Conservation (phyloP, 306 rosid genomes). For the cucumber (Cucumis sativus) region DNA sequence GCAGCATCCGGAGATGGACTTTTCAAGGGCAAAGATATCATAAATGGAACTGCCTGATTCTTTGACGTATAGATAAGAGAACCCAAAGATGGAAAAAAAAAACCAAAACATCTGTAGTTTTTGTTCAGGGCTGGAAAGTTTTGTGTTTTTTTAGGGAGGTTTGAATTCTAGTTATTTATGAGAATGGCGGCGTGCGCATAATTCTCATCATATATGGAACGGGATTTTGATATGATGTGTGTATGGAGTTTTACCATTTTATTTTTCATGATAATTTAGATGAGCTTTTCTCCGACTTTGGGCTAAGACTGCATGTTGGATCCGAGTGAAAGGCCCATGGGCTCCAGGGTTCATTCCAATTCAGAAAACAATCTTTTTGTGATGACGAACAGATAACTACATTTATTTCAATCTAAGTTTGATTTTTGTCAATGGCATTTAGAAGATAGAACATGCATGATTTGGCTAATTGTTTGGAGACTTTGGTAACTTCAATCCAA, state of each 20-base stretch:
- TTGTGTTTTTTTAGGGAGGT: not conserved
- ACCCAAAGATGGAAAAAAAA: not conserved
- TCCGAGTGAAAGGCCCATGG: not conserved
- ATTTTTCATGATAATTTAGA: not conserved
- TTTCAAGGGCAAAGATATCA: slow-evolving; percentile 56
- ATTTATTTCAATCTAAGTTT: not conserved
- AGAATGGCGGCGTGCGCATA: not conserved
- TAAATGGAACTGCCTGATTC: slow-evolving; percentile 11
- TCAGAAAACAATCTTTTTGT: not conserved
- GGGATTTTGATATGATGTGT: not conserved
- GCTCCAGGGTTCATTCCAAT: not conserved
- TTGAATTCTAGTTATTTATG: not conserved
- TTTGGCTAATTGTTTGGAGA: not conserved
- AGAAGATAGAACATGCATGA: not conserved
- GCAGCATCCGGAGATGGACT: slow-evolving; percentile 99
- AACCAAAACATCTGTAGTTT: not conserved
- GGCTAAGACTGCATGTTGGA: not conserved
- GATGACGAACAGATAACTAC: not conserved
- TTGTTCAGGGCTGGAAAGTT: not conserved
- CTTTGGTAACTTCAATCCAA: not conserved
- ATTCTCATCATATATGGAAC: not conserved
- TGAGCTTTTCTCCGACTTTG: not conserved
- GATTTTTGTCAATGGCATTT: not conserved
- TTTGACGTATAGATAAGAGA: not conserved
- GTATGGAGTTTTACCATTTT: not conserved